These are phyloP conservation scores for Coriolopsis trogii DNA, from an alignment of 1,284 basidiomycete species.

Conservation along the genomic window DNA sequence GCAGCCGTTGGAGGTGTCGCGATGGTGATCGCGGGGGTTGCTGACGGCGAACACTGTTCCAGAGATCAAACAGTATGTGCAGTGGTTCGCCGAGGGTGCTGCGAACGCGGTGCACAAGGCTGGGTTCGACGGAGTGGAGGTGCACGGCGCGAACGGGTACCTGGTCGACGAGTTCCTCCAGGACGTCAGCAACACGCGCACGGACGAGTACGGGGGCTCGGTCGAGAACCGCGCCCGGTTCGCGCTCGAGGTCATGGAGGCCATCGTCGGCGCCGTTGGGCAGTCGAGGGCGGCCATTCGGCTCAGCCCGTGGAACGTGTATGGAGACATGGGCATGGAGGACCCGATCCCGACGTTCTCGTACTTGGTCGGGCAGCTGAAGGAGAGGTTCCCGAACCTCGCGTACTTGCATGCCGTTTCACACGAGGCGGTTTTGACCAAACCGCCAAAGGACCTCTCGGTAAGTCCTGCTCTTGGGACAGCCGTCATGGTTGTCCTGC, in stretches of 20 bases:
- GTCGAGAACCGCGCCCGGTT: slow-evolving; percentile 58
- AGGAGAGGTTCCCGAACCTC: slow-evolving; percentile 44
- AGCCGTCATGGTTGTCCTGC: neutral
- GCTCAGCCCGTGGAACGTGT: slow-evolving; percentile 15
- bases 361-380: slow-evolving; percentile 40
- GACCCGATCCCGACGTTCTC: slow-evolving; percentile 50
- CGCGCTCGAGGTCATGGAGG: slow-evolving; percentile 48
- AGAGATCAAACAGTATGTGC: slow-evolving; percentile 48
- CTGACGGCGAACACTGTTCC: neutral
- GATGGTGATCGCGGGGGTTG: neutral
- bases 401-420: slow-evolving; percentile 60
- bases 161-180: slow-evolving; percentile 48
- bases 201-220: slow-evolving; percentile 61
- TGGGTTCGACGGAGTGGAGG: slow-evolving; percentile 49
- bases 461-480: neutral
- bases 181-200: slow-evolving; percentile 51
- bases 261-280: slow-evolving; percentile 43
- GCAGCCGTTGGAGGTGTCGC: neutral
- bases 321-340: slow-evolving; percentile 34
- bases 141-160: slow-evolving; percentile 40
- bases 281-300: slow-evolving; percentile 46
- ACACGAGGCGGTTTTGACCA: slow-evolving; percentile 31
- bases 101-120: slow-evolving; percentile 44
- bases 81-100: slow-evolving; percentile 41
- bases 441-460: slow-evolving; percentile 5